Evolutionary conservation across 768 basidiomycete species (phyloP), one percentile per base, ranked within the genome.

Genomic region (Suillus subalutaceus): DNA sequence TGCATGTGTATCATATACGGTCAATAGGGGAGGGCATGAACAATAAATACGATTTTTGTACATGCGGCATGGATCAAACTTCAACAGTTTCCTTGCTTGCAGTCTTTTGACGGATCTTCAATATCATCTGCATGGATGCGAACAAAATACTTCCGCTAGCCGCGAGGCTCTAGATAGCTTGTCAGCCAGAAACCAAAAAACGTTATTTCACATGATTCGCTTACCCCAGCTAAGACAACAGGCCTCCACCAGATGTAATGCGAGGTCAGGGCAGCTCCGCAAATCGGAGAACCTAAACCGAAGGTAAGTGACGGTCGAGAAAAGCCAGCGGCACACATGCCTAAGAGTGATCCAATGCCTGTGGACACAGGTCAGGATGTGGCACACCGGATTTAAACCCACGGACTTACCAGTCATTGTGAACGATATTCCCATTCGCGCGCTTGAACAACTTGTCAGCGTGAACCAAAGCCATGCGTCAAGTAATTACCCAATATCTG

Each of bases 211-310:
- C 40, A 59, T 2, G 15, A 20, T 30, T 8, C 10, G 67, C 72
- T n/a, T 69, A 81, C 77, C 55, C 83, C 86, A 35, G 83, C 78
- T 69, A 88, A 89, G 16, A 87, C 50, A 3, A 82, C 82, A 6
- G 88, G 85, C 15, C 82, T 79, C 84, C 84, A 87, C 88, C 88
- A 89, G 4, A 82, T 72, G 69, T 83, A 87, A 4, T 77, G 74
- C 12, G 72, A 59, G 1, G 85, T 81, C 10, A 89, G 78, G 30
- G 89, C 76, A 3, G 86, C 84, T 3, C 88, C 88, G 40, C 81
- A 82, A 40, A 89, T 84, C 0, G 88, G 88, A 0, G 85, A 80
- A 4, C 86, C 87, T 83, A 63, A 10, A 37, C 55, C 60, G 20
- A 63, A 72, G 70, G 75, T 35, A 74, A 62, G 15, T 77, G 65